Conservation (phyloP, 2,329 filamentous ascomycete genomes). For the Scorias spongiosa region DNA sequence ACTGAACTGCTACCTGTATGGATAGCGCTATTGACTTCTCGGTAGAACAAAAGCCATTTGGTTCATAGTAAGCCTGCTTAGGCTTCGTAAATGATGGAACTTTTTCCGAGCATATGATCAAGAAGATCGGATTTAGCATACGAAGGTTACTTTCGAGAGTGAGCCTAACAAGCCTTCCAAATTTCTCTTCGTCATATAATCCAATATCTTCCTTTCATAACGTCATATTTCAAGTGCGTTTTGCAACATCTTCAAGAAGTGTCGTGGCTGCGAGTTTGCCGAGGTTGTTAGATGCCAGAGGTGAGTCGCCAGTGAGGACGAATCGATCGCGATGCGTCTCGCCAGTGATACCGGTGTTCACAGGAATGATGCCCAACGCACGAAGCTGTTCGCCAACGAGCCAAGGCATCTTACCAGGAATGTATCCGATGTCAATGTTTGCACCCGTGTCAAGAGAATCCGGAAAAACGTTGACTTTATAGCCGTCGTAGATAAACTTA, state of each 20-base stretch:
- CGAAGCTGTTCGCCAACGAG: conserved; percentile 8
- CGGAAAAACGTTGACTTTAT: conserved; percentile 9
- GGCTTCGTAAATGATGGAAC: too few relatives aligned
- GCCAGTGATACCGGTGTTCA: conserved; percentile 8
- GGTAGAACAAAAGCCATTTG: too few relatives aligned
- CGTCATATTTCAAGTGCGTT: neutral
- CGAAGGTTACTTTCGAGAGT: too few relatives aligned
- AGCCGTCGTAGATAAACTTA: conserved; percentile 9
- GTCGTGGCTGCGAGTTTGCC: conserved; percentile 8
- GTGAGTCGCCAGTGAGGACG: conserved; percentile 9
- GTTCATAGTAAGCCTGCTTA: too few relatives aligned
- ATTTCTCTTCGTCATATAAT: too few relatives aligned
- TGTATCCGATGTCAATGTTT: conserved; percentile 11
- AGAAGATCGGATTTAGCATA: too few relatives aligned
- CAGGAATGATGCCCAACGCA: conserved; percentile 5
- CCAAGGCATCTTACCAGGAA: conserved; percentile 11
- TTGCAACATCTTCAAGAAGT: conserved; percentile 7
- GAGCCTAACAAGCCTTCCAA: too few relatives aligned
- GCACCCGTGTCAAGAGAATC: conserved; percentile 7
- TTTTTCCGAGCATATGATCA: too few relatives aligned
- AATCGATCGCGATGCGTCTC: conserved; percentile 8
- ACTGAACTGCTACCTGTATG: too few relatives aligned
- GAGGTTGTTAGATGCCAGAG: conserved; percentile 10
- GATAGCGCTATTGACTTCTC: too few relatives aligned
- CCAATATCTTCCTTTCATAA: too few relatives aligned